These are phyloP conservation scores for Aureobasidium sp. DNA, from an alignment of 2,329 filamentous ascomycete genomes.

Conservation along the genomic window DNA sequence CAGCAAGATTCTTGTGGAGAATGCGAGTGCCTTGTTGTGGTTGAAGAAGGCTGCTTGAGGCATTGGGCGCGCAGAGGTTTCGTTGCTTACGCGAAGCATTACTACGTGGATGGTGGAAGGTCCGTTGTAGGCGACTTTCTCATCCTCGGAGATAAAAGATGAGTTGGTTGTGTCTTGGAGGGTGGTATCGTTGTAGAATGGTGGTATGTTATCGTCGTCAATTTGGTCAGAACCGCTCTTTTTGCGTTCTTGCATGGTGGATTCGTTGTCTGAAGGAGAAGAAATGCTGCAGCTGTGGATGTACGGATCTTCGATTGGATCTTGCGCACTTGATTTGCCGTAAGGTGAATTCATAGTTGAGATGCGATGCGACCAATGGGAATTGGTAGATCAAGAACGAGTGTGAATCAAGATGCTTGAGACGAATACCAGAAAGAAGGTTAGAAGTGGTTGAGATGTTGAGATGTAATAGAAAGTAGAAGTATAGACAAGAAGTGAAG, in stretches of 20 bases:
- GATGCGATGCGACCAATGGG: too few species aligned
- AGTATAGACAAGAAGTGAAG: neutral
- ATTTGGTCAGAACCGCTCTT: neutral
- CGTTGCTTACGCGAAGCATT: neutral
- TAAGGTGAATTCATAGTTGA: neutral
- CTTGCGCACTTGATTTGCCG: neutral
- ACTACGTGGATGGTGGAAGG: neutral
- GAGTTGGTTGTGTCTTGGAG: neutral
- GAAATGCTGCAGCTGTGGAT: neutral
- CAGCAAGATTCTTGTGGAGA: neutral
- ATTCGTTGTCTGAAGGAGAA: neutral
- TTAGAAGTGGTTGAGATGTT: too few species aligned
- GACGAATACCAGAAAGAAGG: neutral
- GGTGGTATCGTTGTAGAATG: neutral
- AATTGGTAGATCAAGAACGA: too few species aligned
- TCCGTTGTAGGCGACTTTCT: neutral
- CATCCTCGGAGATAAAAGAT: neutral
- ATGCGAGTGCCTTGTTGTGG: neutral
- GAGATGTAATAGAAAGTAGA: too few species aligned
- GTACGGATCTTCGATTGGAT: neutral
- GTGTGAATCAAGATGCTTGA: too few species aligned
- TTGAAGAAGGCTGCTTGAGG: constrained; percentile 1
- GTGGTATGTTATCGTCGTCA: neutral
- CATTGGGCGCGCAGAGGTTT: neutral
- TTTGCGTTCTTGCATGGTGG: neutral